Conservation (phyloP, 2,329 filamentous ascomycete genomes). For the Zarea fungicola region DNA sequence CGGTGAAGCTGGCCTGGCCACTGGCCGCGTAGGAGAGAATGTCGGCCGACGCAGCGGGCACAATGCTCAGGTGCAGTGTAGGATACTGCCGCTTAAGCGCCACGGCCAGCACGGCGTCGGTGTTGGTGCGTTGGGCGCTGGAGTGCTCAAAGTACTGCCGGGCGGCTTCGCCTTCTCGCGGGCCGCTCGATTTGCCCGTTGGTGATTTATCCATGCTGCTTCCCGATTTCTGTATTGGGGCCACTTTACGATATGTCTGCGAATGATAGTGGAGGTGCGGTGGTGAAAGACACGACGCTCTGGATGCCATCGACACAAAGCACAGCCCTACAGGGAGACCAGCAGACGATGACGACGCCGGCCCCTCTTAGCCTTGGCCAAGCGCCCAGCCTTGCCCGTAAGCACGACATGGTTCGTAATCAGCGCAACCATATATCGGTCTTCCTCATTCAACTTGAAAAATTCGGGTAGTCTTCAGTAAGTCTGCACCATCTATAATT, state of each 20-base stretch:
- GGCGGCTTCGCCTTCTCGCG: background rate
- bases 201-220: background rate
- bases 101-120: slow-evolving; percentile 36
- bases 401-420: background rate
- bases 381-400: background rate
- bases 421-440: too few relatives aligned
- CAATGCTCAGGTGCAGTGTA: slow-evolving; percentile 5
- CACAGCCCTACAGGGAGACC: too few relatives aligned
- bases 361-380: slow-evolving; percentile 7
- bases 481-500: too few relatives aligned
- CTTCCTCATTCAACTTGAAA: too few relatives aligned
- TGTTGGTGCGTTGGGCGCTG: slow-evolving; percentile 35
- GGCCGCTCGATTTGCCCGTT: background rate
- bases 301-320: too few relatives aligned
- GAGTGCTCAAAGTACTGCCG: slow-evolving; percentile 33
- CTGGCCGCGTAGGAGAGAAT: slow-evolving; percentile 38
- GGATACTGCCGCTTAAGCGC: slow-evolving; percentile 31
- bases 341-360: slow-evolving; percentile 1
- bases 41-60: slow-evolving; percentile 23
- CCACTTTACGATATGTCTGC: background rate
- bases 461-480: too few relatives aligned
- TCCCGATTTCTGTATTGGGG: background rate
- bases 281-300: too few relatives aligned
- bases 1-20: slow-evolving; percentile 31
- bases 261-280: too few relatives aligned